phyloP scores from a whole-genome alignment of 2,329 filamentous ascomycete genomes.

The Coleophoma crateriformis region DNA sequence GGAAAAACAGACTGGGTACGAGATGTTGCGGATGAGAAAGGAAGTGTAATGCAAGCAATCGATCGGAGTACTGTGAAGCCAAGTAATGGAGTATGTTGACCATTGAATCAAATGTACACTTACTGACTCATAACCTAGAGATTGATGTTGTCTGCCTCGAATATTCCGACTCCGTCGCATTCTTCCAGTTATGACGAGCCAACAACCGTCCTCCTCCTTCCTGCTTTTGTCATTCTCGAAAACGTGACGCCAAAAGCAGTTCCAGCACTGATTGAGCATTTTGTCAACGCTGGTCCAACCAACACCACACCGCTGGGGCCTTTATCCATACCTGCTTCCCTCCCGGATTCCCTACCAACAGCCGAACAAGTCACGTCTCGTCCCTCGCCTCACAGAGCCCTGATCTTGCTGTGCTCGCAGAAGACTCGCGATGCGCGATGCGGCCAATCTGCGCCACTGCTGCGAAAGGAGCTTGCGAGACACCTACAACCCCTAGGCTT shows the following conservation, averaged over 20 bases:
- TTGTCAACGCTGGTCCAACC: constrained; percentile 69
- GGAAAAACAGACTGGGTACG: constrained; percentile 92
- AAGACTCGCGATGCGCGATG: constrained; percentile 91
- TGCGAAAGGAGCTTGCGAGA: constrained; percentile 84
- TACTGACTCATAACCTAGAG: constrained; percentile 41
- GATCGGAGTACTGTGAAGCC: constrained; percentile 49
- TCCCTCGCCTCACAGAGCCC: constrained; percentile 73
- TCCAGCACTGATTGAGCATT: constrained; percentile 62
- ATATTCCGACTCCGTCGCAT: constrained; percentile 76
- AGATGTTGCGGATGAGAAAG: constrained; percentile 82
- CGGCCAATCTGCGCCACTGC: constrained; percentile 84
- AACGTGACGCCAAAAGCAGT: constrained; percentile 75
- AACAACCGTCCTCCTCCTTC: constrained; percentile 78
- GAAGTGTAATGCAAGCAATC: constrained; percentile 76
- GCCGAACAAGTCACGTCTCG: constrained; percentile 45
- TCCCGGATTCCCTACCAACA: constrained; percentile 24
- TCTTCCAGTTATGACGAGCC: constrained; percentile 58
- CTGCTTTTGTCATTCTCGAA: constrained; percentile 76
- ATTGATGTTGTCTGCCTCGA: constrained; percentile 87
- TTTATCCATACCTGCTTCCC: constrained; percentile 36
- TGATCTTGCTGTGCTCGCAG: constrained; percentile 93
- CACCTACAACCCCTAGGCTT: constrained; percentile 81
- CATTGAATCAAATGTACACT: neutral
- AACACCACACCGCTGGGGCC: constrained; percentile 63
- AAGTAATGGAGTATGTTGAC: constrained; percentile 56